These are phyloP conservation scores for Volvox africanus DNA, from an alignment of 139 green algal genomes.

Conservation along the genomic window DNA sequence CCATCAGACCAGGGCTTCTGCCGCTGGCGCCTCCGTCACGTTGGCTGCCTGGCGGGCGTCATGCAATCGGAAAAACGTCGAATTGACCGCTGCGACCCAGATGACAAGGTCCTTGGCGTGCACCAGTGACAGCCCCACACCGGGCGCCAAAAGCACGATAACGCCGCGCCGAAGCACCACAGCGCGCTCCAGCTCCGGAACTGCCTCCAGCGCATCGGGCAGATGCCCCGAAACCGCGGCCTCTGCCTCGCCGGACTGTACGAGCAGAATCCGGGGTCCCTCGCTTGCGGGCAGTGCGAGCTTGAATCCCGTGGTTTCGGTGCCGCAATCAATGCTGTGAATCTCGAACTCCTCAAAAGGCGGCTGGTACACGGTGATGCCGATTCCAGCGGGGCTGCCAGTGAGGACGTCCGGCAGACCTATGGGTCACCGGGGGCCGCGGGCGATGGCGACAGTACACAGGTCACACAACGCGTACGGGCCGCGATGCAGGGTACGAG, in stretches of 20 bases:
- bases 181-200: neutral
- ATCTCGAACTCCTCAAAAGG: slow-evolving; percentile 96
- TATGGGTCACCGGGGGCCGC: neutral
- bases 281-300: slow-evolving; percentile 56
- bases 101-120: slow-evolving; percentile 46
- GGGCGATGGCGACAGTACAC: no score
- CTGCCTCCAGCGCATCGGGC: slow-evolving; percentile 5
- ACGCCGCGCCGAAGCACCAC: slow-evolving; percentile 46
- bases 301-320: slow-evolving; percentile 3
- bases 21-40: neutral
- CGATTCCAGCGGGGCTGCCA: slow-evolving; percentile 51
- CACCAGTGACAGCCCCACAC: slow-evolving; percentile 53
- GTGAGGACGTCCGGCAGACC: slow-evolving; percentile 63
- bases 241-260: slow-evolving; percentile 55
- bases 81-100: slow-evolving; percentile 68
- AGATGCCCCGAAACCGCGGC: neutral
- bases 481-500: no score
- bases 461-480: no score
- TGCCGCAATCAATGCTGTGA: slow-evolving; percentile 36
- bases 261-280: slow-evolving; percentile 68
- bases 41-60: neutral
- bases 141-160: slow-evolving; percentile 69
- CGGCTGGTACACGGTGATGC: slow-evolving; percentile 77
- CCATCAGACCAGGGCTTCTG: neutral
- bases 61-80: slow-evolving; percentile 57